phyloP scores from a whole-genome alignment of 306 rosid species.

The Styphnolobium japonicum region DNA sequence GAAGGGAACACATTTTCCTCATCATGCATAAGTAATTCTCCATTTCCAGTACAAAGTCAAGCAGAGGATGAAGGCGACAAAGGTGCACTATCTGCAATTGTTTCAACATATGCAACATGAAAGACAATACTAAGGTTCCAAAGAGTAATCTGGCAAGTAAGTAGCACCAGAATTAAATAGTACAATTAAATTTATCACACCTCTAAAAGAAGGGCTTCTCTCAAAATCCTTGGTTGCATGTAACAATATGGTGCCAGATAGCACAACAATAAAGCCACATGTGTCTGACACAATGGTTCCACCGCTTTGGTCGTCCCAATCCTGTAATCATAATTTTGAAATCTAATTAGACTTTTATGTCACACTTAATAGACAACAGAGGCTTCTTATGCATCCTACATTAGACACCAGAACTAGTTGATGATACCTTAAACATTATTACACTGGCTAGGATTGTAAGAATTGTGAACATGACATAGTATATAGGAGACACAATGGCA shows the following conservation, averaged over 20 bases:
- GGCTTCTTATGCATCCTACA: conserved; percentile 1
- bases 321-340: conserved; percentile 45
- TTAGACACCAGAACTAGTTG: not conserved
- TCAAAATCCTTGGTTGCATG: conserved; percentile 74
- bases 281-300: conserved; percentile 65
- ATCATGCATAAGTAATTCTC: conserved; percentile 49
- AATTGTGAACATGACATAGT: conserved; percentile 84
- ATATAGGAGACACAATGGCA: conserved; percentile 81
- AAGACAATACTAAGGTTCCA: conserved; percentile 3
- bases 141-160: not conserved
- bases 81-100: conserved; percentile 47
- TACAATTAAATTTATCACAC: conserved; percentile 34
- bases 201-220: conserved; percentile 70
- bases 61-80: conserved; percentile 58
- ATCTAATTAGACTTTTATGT: conserved; percentile 1
- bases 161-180: not conserved
- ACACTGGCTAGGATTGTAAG: conserved; percentile 80
- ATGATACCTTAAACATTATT: conserved; percentile 85
- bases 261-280: conserved; percentile 81
- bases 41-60: conserved; percentile 61
- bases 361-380: not conserved
- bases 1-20: conserved; percentile 49
- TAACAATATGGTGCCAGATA: conserved; percentile 72
- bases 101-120: conserved; percentile 16
- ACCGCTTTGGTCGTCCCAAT: conserved; percentile 77